Conservation (phyloP, 225 moss, liverwort and hornwort genomes). For the Bryoerythrophyllum caledonicum region DNA sequence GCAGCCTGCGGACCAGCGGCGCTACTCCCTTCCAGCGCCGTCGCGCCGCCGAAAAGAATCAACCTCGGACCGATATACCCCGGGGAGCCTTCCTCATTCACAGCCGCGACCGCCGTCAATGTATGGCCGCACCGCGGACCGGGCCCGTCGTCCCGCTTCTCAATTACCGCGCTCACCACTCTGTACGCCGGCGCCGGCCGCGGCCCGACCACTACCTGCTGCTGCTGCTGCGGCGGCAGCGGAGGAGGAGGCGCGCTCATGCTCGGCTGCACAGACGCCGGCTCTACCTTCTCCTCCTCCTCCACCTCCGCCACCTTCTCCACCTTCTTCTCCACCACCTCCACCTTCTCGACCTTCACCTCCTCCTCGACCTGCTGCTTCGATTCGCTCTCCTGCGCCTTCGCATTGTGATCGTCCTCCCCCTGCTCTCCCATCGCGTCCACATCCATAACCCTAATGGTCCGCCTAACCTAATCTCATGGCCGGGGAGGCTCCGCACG, state of each 20-base stretch:
- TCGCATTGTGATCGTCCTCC: constrained; percentile 17
- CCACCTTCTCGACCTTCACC: constrained; percentile 10
- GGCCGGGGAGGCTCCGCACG: not conserved
- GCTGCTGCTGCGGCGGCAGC: constrained; percentile 23
- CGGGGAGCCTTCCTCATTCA: constrained; percentile 75
- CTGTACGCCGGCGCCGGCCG: constrained; percentile 71
- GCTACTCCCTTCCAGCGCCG: constrained; percentile 79
- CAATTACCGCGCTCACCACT: constrained; percentile 50
- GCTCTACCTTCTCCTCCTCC: not conserved
- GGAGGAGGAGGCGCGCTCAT: no score
- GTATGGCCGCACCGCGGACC: constrained; percentile 88
- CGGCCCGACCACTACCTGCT: constrained; percentile 37
- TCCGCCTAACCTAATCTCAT: constrained; percentile 29
- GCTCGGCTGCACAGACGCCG: no score
- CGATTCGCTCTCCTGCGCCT: not conserved
- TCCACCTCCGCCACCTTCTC: not conserved
- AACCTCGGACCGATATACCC: constrained; percentile 82
- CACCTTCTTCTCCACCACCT: constrained; percentile 2
- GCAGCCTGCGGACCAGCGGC: constrained; percentile 63
- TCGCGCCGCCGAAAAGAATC: constrained; percentile 86
- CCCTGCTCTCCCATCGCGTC: constrained; percentile 36
- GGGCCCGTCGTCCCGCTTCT: constrained; percentile 83
- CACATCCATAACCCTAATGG: constrained; percentile 50
- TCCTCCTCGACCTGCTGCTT: not conserved
- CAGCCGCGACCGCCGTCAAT: constrained; percentile 78